Evolutionary conservation across 192 early-diverging fungal genomes (phyloP).

Genomic region (Entophlyctis luteolus): DNA sequence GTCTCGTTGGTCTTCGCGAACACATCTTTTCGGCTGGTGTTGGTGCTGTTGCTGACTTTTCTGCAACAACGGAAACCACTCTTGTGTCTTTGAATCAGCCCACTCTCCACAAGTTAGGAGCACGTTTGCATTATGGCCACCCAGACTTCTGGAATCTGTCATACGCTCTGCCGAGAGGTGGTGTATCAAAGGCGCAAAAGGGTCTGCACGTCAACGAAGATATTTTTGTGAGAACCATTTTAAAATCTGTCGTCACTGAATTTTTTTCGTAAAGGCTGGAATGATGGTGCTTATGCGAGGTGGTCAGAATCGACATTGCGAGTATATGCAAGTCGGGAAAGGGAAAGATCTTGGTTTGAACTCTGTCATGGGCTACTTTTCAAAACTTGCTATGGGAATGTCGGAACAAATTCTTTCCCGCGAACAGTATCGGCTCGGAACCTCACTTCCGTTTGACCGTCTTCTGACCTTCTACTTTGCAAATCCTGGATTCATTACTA

Average conservation of each 20-base stretch:
- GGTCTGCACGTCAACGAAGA: conserved; percentile 89
- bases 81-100: conserved; percentile 26
- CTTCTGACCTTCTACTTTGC: conserved; percentile 87
- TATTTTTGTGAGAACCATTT: conserved; percentile 57
- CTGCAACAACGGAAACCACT: conserved; percentile 18
- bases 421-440: conserved; percentile 86
- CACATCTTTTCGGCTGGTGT: conserved; percentile 7
- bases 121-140: conserved; percentile 78
- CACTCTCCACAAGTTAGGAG: conserved; percentile 48
- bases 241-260: neutral
- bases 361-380: conserved; percentile 83
- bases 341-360: conserved; percentile 81
- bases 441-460: conserved; percentile 76
- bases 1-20: conserved; percentile 69
- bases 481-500: conserved; percentile 52
- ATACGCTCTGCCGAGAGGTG: conserved; percentile 14
- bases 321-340: conserved; percentile 90
- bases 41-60: conserved; percentile 20
- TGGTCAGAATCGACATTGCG: conserved; percentile 82
- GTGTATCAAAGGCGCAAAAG: conserved; percentile 84
- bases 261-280: conserved; percentile 44
- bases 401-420: conserved; percentile 90
- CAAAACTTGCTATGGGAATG: conserved; percentile 90
- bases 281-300: conserved; percentile 82
- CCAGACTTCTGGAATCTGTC: conserved; percentile 75